Evolutionary conservation across 176 grass and related monocot species (phyloP), one percentile per base, ranked within the genome.

Genomic region (Aegilops longissima): DNA sequence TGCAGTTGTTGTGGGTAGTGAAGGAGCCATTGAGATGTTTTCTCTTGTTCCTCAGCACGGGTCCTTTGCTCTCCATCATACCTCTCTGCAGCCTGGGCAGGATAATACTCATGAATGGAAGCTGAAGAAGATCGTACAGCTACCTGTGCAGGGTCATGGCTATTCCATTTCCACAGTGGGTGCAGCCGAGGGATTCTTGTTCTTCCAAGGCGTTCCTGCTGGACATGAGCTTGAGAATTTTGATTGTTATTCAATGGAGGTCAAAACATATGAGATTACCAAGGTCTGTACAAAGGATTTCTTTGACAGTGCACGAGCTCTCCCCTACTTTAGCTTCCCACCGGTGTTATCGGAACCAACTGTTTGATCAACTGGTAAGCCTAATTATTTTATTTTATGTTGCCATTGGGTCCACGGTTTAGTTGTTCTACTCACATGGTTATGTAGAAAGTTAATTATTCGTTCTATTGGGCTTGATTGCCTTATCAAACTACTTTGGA

Each of bases 331-430:
- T 3, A 42, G 73, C 12, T 85, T 85, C 62, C 9, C 42, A 38
- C 73, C 61, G 9, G 21, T 61, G 31, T 67, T 64, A 11, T 13
- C 59, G 45, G 47, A 76, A 49, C 71, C 58, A 17, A 66, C 61
- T 25, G 16, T 85, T 8, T 85, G 83, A 52, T 17, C 49, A 77
- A 77, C 1, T 66, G 73, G 83, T 85, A 85, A 77, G 18, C 1
- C 49, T 16, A 52, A 52, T 17, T 52, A 17, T 17, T 16, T 52
- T 52, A 52, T 52, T 17, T 16, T 52, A 17, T 52, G 14, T 17
- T 52, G 14, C 5, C 49, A 52, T 52, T 52, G 49, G 49, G 49
- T 52, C 14, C 49, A 52, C 49, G 14, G 5, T 52, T 17, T 52
- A 5, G 14, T 52, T 2, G 1, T 14, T 52, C 49, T 52, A 6